Evolutionary conservation across 306 rosid species (phyloP).

Genomic region (Delonix regia): DNA sequence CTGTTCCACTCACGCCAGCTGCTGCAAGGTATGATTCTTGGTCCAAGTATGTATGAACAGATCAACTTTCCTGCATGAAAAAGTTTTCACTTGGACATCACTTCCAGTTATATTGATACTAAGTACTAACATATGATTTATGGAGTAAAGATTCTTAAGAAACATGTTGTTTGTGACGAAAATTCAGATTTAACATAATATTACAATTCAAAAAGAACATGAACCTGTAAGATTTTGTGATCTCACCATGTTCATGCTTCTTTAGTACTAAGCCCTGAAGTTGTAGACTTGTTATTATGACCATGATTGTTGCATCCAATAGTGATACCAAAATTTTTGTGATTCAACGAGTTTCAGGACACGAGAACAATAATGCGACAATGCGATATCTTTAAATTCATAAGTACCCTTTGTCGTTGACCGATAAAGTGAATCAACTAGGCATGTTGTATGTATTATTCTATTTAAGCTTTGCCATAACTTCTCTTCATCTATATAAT

Average conservation of each 20-base stretch:
- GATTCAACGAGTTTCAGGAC: background rate
- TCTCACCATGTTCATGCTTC: background rate
- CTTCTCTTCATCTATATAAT: background rate
- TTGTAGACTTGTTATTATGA: background rate
- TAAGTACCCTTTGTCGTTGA: background rate
- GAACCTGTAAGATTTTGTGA: background rate
- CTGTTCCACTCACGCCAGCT: slow-evolving; percentile 84
- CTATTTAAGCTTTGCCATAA: background rate
- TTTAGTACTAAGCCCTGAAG: background rate
- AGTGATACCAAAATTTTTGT: background rate
- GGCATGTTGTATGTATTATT: background rate
- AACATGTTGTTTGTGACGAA: background rate
- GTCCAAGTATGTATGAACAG: background rate
- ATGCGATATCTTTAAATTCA: background rate
- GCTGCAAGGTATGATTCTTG: slow-evolving; percentile 66
- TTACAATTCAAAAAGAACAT: background rate
- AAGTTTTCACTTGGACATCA: background rate
- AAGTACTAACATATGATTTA: background rate
- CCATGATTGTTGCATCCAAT: background rate
- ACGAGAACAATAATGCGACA: background rate
- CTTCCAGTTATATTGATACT: background rate
- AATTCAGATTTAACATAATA: background rate
- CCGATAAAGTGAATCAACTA: background rate
- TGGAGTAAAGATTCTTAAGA: background rate
- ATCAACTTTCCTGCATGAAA: background rate